A percentile compares a stretch with the other conserved stretches of the same genome.
Conservation (phyloP, 2,329 filamentous ascomycete genomes). For the Nemania abortiva region DNA sequence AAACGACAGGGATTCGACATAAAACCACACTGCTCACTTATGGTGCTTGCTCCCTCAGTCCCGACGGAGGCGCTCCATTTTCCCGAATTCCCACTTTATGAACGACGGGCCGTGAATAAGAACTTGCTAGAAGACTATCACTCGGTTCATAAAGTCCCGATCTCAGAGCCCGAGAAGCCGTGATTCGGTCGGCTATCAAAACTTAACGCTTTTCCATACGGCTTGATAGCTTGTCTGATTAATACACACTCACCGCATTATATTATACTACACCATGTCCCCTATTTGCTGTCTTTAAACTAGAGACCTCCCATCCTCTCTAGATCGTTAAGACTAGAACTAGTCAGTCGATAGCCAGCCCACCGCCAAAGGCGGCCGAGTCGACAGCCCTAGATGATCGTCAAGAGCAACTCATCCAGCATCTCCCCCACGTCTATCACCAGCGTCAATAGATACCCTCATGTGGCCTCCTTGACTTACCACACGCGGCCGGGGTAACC, state of each 20-base stretch:
- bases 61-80: background rate
- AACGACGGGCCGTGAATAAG: background rate
- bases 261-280: no score
- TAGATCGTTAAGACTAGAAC: background rate
- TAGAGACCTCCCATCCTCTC: background rate
- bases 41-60: background rate
- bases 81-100: background rate
- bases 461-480: no score
- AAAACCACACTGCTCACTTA: background rate
- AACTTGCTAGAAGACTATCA: background rate
- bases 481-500: no score
- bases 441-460: no score
- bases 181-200: background rate
- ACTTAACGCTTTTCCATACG: background rate
- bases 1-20: background rate
- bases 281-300: background rate
- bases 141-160: background rate
- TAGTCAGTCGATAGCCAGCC: background rate
- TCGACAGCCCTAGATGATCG: background rate
- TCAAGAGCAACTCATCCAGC: background rate
- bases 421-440: background rate
- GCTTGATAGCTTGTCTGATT: background rate
- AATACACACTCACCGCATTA: no score
- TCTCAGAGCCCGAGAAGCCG: background rate
- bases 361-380: background rate